Conservation (phyloP, 75 land plant genomes). For the Picea glauca region DNA sequence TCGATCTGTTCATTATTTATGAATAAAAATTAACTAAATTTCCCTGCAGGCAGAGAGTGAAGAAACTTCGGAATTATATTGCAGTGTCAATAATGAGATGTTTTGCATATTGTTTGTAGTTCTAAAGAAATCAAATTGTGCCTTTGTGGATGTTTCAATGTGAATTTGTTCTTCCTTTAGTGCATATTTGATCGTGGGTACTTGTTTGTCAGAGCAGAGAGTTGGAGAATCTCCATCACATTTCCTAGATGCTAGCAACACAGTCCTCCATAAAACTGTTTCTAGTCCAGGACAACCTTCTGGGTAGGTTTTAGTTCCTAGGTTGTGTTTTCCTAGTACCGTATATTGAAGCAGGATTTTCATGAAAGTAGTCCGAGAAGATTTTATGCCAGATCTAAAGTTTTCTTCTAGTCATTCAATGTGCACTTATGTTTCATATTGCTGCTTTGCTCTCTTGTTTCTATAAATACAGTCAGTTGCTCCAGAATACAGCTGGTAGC, state of each 20-base stretch:
- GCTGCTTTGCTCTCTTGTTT: background rate
- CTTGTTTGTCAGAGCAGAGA: conserved; percentile 9
- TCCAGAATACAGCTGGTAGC: conserved; percentile 20
- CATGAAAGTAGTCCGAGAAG: background rate
- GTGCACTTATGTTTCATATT: background rate
- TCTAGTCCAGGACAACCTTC: conserved; percentile 4
- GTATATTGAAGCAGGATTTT: background rate
- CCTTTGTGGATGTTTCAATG: background rate
- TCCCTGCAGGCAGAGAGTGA: background rate
- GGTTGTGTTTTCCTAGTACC: background rate
- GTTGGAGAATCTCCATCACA: conserved; percentile 5
- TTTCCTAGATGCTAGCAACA: background rate
- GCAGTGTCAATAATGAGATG: background rate
- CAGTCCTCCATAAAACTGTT: conserved; percentile 4
- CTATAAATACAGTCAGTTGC: conserved; percentile 18
- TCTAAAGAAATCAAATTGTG: background rate
- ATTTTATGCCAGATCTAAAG: background rate
- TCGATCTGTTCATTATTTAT: background rate
- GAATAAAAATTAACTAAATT: background rate
- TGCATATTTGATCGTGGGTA: background rate
- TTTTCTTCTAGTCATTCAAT: background rate
- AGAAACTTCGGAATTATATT: background rate
- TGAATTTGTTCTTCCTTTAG: background rate
- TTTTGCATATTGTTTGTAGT: background rate
- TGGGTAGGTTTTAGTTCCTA: background rate